Evolutionary conservation across 768 basidiomycete species (phyloP), one percentile per base, ranked within the genome.

Genomic region (Rhodotorula babjevae): DNA sequence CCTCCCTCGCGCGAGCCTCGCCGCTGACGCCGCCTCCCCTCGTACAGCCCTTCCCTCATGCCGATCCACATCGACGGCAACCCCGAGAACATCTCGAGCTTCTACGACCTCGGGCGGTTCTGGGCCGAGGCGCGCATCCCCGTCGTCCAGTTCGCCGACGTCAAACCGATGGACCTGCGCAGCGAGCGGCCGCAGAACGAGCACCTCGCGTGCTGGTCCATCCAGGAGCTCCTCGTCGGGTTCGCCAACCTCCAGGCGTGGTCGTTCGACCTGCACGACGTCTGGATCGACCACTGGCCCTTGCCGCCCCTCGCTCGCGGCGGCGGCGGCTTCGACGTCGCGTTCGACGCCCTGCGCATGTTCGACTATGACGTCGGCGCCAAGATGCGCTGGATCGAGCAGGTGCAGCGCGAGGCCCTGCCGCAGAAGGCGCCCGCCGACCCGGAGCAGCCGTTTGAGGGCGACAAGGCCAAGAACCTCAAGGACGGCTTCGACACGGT

Each of bases 41-140:
- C 36, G 36, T 12, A 18, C 66, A 75, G 74, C 47, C 75, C 75
- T 0, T 58, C 75, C 1, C 63, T 76, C 44, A 68, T 68, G 18
- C 75, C 75, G 1, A 36, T 73, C 19, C 75, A 76, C 67, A 64
- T 76, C 57, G 60, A 70, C 36, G 75, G 71, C 44, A 12, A 29
- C 11, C 65, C 75, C 9, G 36, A 47, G 27, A 29, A 65, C 56
- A 65, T 76, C 8, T 62, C 66, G 6, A 29, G 46, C 2, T 76
- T 76, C 50, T 76, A 73, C 75, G 68, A 76, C 66, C 58, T 76
- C 63, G 55, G n/a, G 19, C 72, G 68, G 19, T 71, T 76, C 71
- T 73, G 63, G 63, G 9, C 36, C 31, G 59, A 64, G 27, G 68
- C 75, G n/a, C 46, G 49, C 47, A 56, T 76, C 31, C 66, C 75